These are phyloP conservation scores for Boletus vinaceobasis DNA, from an alignment of 768 basidiomycete genomes.

Conservation along the genomic window DNA sequence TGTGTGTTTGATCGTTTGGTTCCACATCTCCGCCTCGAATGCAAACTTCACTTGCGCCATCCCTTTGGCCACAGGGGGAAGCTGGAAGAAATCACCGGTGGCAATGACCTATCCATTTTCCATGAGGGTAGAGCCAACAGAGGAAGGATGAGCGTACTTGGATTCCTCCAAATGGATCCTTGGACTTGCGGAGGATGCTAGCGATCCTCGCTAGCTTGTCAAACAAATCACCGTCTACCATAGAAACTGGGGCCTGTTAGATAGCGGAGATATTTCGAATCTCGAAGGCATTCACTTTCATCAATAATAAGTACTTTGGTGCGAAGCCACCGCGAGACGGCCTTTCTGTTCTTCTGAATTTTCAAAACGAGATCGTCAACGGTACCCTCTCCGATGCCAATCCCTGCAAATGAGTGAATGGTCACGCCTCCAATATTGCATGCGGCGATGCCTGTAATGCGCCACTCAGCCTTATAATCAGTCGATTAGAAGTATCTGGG, in stretches of 20 bases:
- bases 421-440: conserved; percentile 97
- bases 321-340: conserved; percentile 72
- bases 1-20: conserved; percentile 65
- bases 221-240: conserved; percentile 92
- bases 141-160: conserved; percentile 49
- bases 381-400: conserved; percentile 75
- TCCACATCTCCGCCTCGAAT: conserved; percentile 86
- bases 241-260: conserved; percentile 66
- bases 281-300: conserved; percentile 49
- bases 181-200: conserved; percentile 54
- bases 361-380: conserved; percentile 60
- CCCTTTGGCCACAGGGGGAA: conserved; percentile 84
- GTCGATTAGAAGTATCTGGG: neutral
- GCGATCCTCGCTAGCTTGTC: conserved; percentile 85
- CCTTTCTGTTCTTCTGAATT: conserved; percentile 82
- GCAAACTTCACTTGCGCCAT: conserved; percentile 70
- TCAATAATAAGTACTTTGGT: conserved; percentile 84
- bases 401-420: conserved; percentile 93
- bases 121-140: neutral
- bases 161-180: conserved; percentile 86
- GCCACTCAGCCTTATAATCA: neutral
- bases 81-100: conserved; percentile 97
- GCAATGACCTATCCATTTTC: conserved; percentile 62
- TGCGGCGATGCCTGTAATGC: conserved; percentile 75
- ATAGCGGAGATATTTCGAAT: neutral